Evolutionary conservation across 2,329 filamentous ascomycete species (phyloP).

Genomic region (Aspergillus sp.): DNA sequence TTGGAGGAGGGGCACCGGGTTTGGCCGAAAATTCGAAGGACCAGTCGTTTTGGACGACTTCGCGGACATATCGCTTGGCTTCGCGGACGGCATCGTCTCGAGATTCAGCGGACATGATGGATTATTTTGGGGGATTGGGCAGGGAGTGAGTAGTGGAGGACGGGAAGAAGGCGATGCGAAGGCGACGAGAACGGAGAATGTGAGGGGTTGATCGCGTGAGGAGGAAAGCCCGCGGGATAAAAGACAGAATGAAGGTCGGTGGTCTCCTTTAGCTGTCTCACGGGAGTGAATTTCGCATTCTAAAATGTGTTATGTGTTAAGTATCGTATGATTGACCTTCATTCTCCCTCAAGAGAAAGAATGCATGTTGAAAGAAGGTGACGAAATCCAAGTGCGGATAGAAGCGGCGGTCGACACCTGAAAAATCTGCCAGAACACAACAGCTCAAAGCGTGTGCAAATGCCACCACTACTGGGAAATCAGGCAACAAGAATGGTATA

Average conservation of each 20-base stretch:
- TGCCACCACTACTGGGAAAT: neutral
- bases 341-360: neutral
- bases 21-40: slow-evolving; percentile 30
- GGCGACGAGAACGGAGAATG: slow-evolving; percentile 5
- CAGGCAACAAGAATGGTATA: slow-evolving; percentile 4
- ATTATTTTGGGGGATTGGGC: neutral
- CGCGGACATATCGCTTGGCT: slow-evolving; percentile 41
- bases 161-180: neutral
- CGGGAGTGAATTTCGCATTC: neutral
- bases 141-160: neutral
- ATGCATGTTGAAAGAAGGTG: neutral
- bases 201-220: slow-evolving; percentile 19
- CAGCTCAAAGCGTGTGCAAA: neutral
- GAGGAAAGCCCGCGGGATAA: slow-evolving; percentile 2
- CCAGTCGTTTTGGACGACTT: slow-evolving; percentile 46
- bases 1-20: slow-evolving; percentile 18
- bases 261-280: neutral
- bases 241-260: neutral
- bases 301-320: neutral
- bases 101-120: slow-evolving; percentile 25
- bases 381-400: neutral
- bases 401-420: neutral
- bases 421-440: slow-evolving; percentile 9
- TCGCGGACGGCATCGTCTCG: slow-evolving; percentile 43
- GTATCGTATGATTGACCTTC: neutral